Evolutionary conservation across 2,329 filamentous ascomycete species (phyloP), one percentile per base, ranked within the genome.

Genomic region (Aureobasidium pullulans): DNA sequence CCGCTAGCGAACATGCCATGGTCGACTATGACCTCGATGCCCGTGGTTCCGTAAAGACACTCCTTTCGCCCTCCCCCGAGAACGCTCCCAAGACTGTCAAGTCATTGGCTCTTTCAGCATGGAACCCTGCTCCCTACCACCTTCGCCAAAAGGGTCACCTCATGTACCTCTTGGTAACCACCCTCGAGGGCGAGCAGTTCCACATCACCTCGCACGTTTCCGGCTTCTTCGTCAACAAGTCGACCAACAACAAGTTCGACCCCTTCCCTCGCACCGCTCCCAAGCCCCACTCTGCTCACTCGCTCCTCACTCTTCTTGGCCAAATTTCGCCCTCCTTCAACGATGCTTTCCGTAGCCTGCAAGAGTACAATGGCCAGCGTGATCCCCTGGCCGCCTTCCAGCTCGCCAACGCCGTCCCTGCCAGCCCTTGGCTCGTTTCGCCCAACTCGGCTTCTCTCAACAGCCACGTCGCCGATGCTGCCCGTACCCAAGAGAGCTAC

Each of bases 201-300:
- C 91, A 96, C 73, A 88, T 99, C 69, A 99, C 95, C 9, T 85
- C 90, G 13, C 90, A 96, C 68, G 88, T 96, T 53, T 92, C 91
- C 13, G 94, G 94, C 19, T 99, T 99, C 79, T 99, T 87, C 73
- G 88, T 97, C 69, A 99, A 96, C 81, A 96, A 92, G 75, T 96
- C 89, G 32, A 94, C 90, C 57, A 96, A 94, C 75, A 84, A 83
- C 76, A 96, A 94, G 75, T 99, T 99, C 68, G 94, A 97, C 72
- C 94, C 94, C 9, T 86, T 85, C 66, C 92, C 92, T 6, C 84
- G 88, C 64, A 80, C 85, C 37, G 81, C 87, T 15, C 89, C 91
- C 29, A 96, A 96, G 77, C 85, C 84, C 39, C 81, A 84, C 66
- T 82, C 84, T 16, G 85, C 91, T 2, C 94, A 97, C 76, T 99